Conservation (phyloP, 371 early-diverging fungal species). For the Homolaphlyctis polyrhiza region DNA sequence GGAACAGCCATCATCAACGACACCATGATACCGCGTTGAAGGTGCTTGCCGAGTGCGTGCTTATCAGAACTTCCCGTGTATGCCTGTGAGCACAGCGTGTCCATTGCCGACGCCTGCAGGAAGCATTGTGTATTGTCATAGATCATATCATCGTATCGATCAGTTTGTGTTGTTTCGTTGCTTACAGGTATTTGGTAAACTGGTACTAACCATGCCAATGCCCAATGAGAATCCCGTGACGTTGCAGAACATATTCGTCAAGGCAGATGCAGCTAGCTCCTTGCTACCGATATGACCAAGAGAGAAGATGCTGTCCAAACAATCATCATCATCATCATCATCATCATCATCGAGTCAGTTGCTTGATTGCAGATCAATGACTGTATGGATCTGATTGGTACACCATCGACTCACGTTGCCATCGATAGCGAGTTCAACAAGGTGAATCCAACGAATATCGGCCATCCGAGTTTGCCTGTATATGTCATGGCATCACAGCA, state of each 20-base stretch:
- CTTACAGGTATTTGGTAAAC: no score
- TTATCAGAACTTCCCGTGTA: slow-evolving; percentile 70
- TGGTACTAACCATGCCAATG: slow-evolving; percentile 38
- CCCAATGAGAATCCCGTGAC: slow-evolving; percentile 79
- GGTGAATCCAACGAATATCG: slow-evolving; percentile 28
- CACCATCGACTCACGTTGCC: slow-evolving; percentile 15
- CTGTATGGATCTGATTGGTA: not conserved
- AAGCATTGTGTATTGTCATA: no score
- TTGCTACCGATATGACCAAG: slow-evolving; percentile 47
- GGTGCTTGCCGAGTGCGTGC: slow-evolving; percentile 67
- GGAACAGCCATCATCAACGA: slow-evolving; percentile 61
- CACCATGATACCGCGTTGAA: slow-evolving; percentile 79
- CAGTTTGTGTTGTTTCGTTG: no score
- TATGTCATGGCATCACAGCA: no score
- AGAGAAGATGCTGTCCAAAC: slow-evolving; percentile 13
- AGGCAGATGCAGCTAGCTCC: slow-evolving; percentile 72
- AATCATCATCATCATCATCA: no score
- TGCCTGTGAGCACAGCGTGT: slow-evolving; percentile 85
- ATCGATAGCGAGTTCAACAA: slow-evolving; percentile 14
- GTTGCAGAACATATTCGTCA: slow-evolving; percentile 75
- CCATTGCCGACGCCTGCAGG: no score
- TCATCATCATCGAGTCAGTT: not conserved
- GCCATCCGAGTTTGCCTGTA: slow-evolving; percentile 26
- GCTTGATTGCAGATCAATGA: not conserved
- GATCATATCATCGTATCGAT: no score